phyloP scores from a whole-genome alignment of 73 alveolate species.

The Durusdinium trenchii region DNA sequence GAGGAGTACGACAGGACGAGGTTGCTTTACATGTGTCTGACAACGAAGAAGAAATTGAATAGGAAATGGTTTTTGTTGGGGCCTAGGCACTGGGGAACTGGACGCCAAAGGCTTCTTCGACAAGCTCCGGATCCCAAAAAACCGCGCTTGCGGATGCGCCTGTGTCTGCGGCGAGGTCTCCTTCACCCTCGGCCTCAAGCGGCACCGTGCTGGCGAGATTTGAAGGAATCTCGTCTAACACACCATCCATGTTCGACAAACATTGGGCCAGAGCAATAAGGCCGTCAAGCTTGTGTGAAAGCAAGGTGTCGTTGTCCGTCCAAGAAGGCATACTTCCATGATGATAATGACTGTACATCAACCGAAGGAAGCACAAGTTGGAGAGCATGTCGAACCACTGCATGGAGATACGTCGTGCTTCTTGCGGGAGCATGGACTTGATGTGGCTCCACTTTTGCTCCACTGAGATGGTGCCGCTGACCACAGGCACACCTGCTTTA shows the following conservation, averaged over 20 bases:
- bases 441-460: constrained; percentile 16
- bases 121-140: not conserved
- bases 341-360: constrained; percentile 24
- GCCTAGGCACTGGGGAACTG: not conserved
- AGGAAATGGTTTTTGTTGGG: not conserved
- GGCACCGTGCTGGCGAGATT: not conserved
- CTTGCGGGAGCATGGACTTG: not conserved
- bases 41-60: not conserved
- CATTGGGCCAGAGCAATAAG: not conserved
- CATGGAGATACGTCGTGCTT: not conserved
- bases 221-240: not conserved
- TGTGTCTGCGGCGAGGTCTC: not conserved
- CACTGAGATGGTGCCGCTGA: not conserved
- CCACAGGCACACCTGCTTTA: not conserved
- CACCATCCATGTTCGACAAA: not conserved
- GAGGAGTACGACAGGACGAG: not conserved
- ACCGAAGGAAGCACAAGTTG: not conserved
- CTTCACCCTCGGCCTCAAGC: not conserved
- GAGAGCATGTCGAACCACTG: not conserved
- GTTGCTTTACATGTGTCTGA: not conserved
- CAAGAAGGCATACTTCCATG: not conserved
- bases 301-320: constrained; percentile 23
- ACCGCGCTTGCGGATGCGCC: not conserved
- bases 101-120: not conserved
- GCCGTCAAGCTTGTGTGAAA: constrained; percentile 5